These are phyloP conservation scores for Zizania latifolia DNA, from an alignment of 176 grass and related monocot genomes.

Conservation along the genomic window DNA sequence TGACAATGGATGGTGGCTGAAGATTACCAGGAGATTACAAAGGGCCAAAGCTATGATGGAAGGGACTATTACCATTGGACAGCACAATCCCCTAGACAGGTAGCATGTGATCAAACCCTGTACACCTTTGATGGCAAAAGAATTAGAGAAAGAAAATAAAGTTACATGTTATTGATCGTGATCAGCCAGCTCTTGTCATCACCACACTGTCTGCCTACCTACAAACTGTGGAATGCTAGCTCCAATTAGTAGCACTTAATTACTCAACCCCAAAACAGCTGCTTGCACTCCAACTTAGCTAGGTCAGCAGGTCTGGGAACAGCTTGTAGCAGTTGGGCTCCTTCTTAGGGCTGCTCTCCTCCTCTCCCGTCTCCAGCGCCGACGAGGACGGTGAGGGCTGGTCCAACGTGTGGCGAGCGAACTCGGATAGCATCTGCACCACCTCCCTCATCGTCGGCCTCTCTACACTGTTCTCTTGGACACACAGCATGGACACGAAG, in stretches of 20 bases:
- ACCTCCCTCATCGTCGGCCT: slow-evolving; percentile 94
- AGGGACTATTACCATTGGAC: slow-evolving; percentile 49
- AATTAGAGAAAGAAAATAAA: slow-evolving; percentile 14
- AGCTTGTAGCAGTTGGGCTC: slow-evolving; percentile 70
- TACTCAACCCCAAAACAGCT: neutral
- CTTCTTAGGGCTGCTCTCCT: slow-evolving; percentile 29
- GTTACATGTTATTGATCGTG: slow-evolving; percentile 24
- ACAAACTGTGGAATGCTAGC: slow-evolving; percentile 18
- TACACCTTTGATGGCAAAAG: slow-evolving; percentile 42
- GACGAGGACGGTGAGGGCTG: slow-evolving; percentile 35
- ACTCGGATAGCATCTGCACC: slow-evolving; percentile 83
- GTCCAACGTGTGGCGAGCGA: slow-evolving; percentile 26
- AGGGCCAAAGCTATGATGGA: slow-evolving; percentile 67
- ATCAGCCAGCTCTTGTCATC: slow-evolving; percentile 22
- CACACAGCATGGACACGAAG: slow-evolving; percentile 82
- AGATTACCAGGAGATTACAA: slow-evolving; percentile 79
- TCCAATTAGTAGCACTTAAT: slow-evolving; percentile 33
- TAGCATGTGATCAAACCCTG: slow-evolving; percentile 61
- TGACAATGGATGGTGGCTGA: slow-evolving; percentile 68
- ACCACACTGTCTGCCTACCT: slow-evolving; percentile 18
- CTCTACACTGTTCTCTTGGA: slow-evolving; percentile 88
- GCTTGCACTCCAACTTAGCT: slow-evolving; percentile 14
- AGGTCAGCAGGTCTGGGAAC: slow-evolving; percentile 78
- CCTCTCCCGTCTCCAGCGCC: neutral
- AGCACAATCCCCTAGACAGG: slow-evolving; percentile 35